Base-by-base conservation (phyloP, 2,329 filamentous ascomycete species). In the Ophiobolus disseminans region DNA sequence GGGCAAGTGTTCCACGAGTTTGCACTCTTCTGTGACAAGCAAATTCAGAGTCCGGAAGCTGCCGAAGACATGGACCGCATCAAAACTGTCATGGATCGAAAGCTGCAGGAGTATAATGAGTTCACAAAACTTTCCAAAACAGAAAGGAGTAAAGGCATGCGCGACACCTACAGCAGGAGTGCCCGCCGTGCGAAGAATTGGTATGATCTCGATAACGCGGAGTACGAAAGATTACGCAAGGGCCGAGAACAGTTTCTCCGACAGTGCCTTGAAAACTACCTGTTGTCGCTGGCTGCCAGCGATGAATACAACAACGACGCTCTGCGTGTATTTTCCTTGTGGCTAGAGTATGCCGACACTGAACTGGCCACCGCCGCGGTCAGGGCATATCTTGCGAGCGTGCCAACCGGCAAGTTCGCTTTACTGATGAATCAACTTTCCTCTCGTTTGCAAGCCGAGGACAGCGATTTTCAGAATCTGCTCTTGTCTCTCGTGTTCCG, bases 1-100 rank as follows among this genome's bases (percentile, higher is more conserved):
- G 91, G 92, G 1, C 83, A 90, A 58, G 94, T 97, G 1, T 97
- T 91, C 64, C 91, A 97, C 68, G 90, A 96, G 63, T 97, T 97
- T 71, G 94, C 95, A 20, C 83, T 86, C 41, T 99, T 99, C 69
- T 99, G 95, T 65, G 93, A 99, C 69, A 86, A 91, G 64, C 94
- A 99, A 69, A 79, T 99, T 8, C 89, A 96, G 63, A 93, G 93
- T 65, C 83, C 88, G 1, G 91, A 96, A 60, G 86, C 87, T 25
- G 76, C 92, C 1, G 91, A 96, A 69, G 94, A 99, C 63, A 84
- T 96, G 50, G 84, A 85, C 22, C 86, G 94, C 36, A 82, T 97
- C 32, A 84, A 89, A 65, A 90, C 86, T 60, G 79, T 97, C 23
- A 88, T 87, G 58, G 82, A 91, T 64, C 87, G 87, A 52, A 96